Conservation (phyloP, 345 rosid genomes). For the Syzygium jambos region DNA sequence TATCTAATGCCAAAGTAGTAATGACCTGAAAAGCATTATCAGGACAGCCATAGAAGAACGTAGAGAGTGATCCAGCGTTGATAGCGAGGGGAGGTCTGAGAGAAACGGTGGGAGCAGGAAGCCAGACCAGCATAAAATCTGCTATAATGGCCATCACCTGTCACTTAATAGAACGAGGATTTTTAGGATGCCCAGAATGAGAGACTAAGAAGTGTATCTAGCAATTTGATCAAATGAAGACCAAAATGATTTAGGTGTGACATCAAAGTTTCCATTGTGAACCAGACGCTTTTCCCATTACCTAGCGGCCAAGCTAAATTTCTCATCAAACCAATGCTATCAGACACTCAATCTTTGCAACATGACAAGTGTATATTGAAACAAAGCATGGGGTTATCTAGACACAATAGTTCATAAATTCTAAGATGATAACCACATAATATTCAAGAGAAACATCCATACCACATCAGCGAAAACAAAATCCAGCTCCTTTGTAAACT, state of each 20-base stretch:
- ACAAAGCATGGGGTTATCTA: too few species aligned
- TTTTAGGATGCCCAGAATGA: background rate
- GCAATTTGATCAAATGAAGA: background rate
- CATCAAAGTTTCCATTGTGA: background rate
- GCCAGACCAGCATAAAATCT: conserved; percentile 97
- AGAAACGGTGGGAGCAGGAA: conserved; percentile 96
- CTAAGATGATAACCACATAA: too few species aligned
- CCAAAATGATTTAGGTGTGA: background rate
- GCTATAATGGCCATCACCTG: conserved; percentile 98
- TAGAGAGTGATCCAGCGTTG: conserved; percentile 63
- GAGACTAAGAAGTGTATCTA: background rate
- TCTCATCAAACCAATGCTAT: background rate
- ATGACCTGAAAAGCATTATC: conserved; percentile 99
- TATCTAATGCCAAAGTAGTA: too few species aligned
- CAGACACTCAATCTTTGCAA: background rate
- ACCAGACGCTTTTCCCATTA: background rate
- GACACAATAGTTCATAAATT: too few species aligned
- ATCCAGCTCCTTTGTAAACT: too few species aligned
- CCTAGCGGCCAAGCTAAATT: background rate
- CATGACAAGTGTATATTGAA: background rate
- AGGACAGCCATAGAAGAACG: conserved; percentile 88
- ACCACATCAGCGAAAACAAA: too few species aligned
- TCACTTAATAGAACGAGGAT: background rate
- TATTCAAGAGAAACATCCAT: too few species aligned
- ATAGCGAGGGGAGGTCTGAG: conserved; percentile 63